These are phyloP conservation scores for Pseudopyrenochaeta lycopersici DNA, from an alignment of 2,329 filamentous ascomycete genomes.

Conservation along the genomic window DNA sequence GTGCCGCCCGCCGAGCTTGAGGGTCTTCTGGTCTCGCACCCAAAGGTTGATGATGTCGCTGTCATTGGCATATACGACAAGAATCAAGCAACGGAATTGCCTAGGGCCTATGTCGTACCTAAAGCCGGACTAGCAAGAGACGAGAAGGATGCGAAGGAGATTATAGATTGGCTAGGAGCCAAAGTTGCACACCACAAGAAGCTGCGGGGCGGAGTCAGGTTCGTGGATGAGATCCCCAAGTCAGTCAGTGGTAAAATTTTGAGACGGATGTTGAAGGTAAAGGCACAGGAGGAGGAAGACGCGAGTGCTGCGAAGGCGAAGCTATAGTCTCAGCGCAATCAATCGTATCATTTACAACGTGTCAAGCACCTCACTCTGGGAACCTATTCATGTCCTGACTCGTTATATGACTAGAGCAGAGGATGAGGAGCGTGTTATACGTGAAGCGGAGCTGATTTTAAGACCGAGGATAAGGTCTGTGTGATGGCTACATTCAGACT, in stretches of 20 bases:
- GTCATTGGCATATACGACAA: slow-evolving; percentile 57
- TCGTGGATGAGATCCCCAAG: slow-evolving; percentile 60
- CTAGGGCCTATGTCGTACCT: slow-evolving; percentile 50
- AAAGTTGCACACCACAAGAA: slow-evolving; percentile 59
- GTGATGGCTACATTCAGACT: too few relatives aligned
- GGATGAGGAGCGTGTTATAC: too few relatives aligned
- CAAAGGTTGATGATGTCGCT: slow-evolving; percentile 54
- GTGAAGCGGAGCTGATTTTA: too few relatives aligned
- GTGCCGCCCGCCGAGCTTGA: slow-evolving; percentile 60
- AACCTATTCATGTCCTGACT: too few relatives aligned
- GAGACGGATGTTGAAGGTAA: slow-evolving; percentile 54
- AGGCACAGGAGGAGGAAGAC: slow-evolving; percentile 51
- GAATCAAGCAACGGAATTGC: slow-evolving; percentile 56
- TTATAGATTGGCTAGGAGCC: slow-evolving; percentile 52
- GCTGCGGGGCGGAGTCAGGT: slow-evolving; percentile 56
- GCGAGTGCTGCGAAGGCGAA: slow-evolving; percentile 52
- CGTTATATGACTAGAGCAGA: too few relatives aligned
- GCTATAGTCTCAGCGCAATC: slow-evolving; percentile 39
- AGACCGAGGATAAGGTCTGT: too few relatives aligned
- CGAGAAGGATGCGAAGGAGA: slow-evolving; percentile 48
- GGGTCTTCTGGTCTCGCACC: slow-evolving; percentile 53
- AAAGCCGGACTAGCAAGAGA: slow-evolving; percentile 39
- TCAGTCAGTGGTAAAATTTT: slow-evolving; percentile 59
- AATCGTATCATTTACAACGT: too few relatives aligned
- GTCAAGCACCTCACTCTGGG: too few relatives aligned